A percentile compares a stretch with the other conserved stretches of the same genome.
Evolutionary conservation across 1,139 yeast genomes (phyloP).

Genomic region (Candida gigantensis): DNA sequence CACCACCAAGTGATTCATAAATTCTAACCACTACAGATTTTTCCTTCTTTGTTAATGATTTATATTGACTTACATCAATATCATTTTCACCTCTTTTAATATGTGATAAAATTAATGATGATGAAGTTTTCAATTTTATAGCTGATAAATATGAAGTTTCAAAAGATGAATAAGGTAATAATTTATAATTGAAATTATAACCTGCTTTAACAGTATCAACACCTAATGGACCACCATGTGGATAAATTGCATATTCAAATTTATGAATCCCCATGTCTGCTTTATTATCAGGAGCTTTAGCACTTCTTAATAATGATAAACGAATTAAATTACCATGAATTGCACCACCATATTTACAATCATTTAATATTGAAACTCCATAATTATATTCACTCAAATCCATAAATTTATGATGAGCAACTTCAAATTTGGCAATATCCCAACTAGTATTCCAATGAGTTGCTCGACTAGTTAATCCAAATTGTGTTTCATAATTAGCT

Average conservation of each 20-base stretch:
- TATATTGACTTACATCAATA: conserved; percentile 45
- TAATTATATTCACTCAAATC: conserved; percentile 84
- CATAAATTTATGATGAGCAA: conserved; percentile 90
- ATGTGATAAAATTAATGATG: conserved; percentile 62
- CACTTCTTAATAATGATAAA: conserved; percentile 76
- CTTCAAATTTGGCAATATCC: conserved; percentile 97
- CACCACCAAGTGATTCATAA: conserved; percentile 86
- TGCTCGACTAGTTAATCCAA: conserved; percentile 86
- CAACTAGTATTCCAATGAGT: conserved; percentile 93
- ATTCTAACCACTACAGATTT: conserved; percentile 69
- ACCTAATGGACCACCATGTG: conserved; percentile 71
- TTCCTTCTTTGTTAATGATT: conserved; percentile 36
- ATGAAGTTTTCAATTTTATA: conserved; percentile 34
- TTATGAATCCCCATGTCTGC: conserved; percentile 92
- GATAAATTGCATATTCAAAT: conserved; percentile 81
- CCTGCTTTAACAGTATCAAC: conserved; percentile 71
- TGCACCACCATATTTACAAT: conserved; percentile 87
- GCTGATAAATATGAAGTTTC: conserved; percentile 24
- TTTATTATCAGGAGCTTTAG: conserved; percentile 87
- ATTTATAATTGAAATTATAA: conserved; percentile 74
- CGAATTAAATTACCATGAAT: conserved; percentile 90
- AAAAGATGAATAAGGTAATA: conserved; percentile 17
- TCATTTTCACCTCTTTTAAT: conserved; percentile 91
- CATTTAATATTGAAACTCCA: conserved; percentile 86
- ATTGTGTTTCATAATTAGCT: conserved; percentile 91